Evolutionary conservation across 2,329 filamentous ascomycete species (phyloP), one percentile per base, ranked within the genome.

Genomic region (Apiospora sp.): DNA sequence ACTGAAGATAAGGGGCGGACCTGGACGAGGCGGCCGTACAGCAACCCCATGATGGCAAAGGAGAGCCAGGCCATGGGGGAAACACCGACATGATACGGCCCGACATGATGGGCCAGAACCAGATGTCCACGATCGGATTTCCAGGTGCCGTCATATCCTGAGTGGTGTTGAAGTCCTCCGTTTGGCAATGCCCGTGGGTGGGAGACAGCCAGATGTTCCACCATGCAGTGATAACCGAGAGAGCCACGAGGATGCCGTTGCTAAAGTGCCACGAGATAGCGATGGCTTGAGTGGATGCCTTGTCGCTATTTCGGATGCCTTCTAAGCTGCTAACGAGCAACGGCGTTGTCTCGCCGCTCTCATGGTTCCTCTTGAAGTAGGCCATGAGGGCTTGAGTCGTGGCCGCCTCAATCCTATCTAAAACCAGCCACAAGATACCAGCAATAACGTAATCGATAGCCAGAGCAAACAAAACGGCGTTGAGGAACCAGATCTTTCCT

Each of bases 171-270:
- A 48, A 8, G 1, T n/a, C 41, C 58, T 64, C 58, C 7, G 67
- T 69, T 27, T 71, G 61, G 72, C 85, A 86, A 73, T 81, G 78
- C 30, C 83, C 85, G 51, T 80, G 77, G 19, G 79, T 81, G 0
- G 81, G 81, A 1, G 85, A 85, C 1, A 86, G 76, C 85, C 84
- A 86, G 30, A 84, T 79, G 71, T 87, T 87, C 85, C 85, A 87
- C 77, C 80, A 84, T 27, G 86, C 85, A 1, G 84, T 80, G 7
- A 86, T 74, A 1, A 80, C 46, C 8, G 77, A 77, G 16, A 86
- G 73, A 1, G 74, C 75, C 3, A 83, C 70, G 6, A 87, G 77
- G 13, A 82, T 13, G 2, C 70, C 72, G 72, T 86, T 87, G 74
- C 85, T 83, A 0, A 81, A 12, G 51, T 84, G 83, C 83, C 84